A percentile compares a stretch with the other conserved stretches of the same genome.
These are phyloP conservation scores for Petrea volubilis DNA, from an alignment of 257 asterid genomes.

Conservation along the genomic window DNA sequence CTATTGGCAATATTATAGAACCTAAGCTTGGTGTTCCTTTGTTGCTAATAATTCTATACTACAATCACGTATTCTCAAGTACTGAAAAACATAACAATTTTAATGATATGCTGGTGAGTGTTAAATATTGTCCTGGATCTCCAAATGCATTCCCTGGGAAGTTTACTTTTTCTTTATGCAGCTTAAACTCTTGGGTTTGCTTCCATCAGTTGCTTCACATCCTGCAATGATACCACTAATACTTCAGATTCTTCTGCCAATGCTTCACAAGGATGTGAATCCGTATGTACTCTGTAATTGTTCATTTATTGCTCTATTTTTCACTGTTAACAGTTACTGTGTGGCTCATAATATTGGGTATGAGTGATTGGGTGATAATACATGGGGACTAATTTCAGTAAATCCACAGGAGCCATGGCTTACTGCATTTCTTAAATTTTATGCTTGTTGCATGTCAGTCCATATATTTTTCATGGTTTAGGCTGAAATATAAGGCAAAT, in stretches of 20 bases:
- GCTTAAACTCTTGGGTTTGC: constrained; percentile 82
- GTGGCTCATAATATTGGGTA: background rate
- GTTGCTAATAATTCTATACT: constrained; percentile 68
- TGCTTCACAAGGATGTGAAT: constrained; percentile 81
- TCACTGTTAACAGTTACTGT: constrained; percentile 5
- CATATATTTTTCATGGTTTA: background rate
- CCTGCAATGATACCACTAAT: constrained; percentile 84
- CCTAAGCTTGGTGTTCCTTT: constrained; percentile 79
- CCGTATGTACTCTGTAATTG: constrained; percentile 56
- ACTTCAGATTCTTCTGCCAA: constrained; percentile 86
- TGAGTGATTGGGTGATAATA: background rate
- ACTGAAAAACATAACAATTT: constrained; percentile 41
- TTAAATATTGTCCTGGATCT: constrained; percentile 26
- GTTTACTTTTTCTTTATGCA: constrained; percentile 40
- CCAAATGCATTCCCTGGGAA: constrained; percentile 12
- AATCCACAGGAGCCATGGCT: background rate
- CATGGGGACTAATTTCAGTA: background rate
- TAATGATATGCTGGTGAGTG: constrained; percentile 70
- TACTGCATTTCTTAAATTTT: background rate
- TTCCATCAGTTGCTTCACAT: constrained; percentile 87
- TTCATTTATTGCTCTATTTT: constrained; percentile 19
- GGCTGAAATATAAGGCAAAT: background rate
- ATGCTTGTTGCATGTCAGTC: background rate
- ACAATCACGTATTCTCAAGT: constrained; percentile 63
- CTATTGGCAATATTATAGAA: constrained; percentile 52